These are phyloP conservation scores for Alternaria triticimaculans DNA, from an alignment of 2,329 filamentous ascomycete species.

Conservation along the genomic window DNA sequence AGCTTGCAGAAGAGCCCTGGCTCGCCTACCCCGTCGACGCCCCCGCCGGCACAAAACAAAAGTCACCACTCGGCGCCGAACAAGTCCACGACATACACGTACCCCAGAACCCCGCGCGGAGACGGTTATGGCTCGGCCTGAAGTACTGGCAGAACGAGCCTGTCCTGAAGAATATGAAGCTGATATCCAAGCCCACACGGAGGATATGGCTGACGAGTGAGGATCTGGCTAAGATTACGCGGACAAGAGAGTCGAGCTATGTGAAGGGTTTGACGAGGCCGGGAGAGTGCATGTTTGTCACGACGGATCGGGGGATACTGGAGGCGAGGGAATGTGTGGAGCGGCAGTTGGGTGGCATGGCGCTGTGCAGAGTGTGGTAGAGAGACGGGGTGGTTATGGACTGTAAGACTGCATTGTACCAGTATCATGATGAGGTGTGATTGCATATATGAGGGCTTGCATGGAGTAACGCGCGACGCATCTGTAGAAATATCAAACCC, in stretches of 20 bases:
- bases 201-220: constrained; percentile 69
- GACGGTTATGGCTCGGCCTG: constrained; percentile 84
- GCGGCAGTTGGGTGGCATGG: constrained; percentile 78
- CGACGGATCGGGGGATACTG: constrained; percentile 77
- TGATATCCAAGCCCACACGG: constrained; percentile 78
- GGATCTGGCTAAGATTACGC: constrained; percentile 69
- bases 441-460: neutral
- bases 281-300: constrained; percentile 83
- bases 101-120: constrained; percentile 69
- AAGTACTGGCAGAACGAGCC: constrained; percentile 89
- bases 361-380: constrained; percentile 71
- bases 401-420: constrained; percentile 12
- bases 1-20: constrained; percentile 51
- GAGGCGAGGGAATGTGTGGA: constrained; percentile 84
- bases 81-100: constrained; percentile 35
- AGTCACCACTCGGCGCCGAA: constrained; percentile 26
- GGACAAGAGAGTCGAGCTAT: constrained; percentile 70
- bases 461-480: constrained; percentile 2
- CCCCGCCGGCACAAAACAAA: constrained; percentile 3
- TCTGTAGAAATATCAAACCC: constrained; percentile 10
- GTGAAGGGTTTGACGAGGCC: constrained; percentile 75
- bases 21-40: constrained; percentile 32
- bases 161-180: constrained; percentile 70
- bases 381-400: constrained; percentile 1
- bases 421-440: constrained; percentile 2